Evolutionary conservation across 176 grass and related monocot genomes (phyloP), one percentile per base, ranked within the genome.

Genomic region (Panicum miliaceum): DNA sequence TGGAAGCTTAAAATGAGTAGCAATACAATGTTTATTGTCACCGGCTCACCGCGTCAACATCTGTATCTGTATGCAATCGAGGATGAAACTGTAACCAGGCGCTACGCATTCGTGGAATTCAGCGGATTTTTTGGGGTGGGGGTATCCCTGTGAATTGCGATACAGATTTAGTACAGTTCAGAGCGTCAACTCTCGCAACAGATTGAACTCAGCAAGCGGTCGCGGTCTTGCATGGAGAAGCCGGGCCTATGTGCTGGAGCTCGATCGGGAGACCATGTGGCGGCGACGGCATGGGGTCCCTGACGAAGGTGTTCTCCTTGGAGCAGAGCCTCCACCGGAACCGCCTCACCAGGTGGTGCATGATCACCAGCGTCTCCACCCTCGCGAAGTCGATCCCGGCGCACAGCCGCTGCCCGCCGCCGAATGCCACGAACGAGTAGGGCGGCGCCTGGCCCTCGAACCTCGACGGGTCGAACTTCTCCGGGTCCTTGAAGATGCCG

Each of bases 401-500:
- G 79, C 90, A 89, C 1, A 88, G 47, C 83, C 90, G 70, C 14
- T 61, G 48, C 15, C 90, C 86, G 18, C 61, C 79, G 36, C 90
- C 83, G 46, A 92, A 89, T 56, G 86, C 90, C 29, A 92, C 86
- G 41, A 86, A 92, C 66, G 78, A 75, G 69, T 75, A 83, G 9
- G 89, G 85, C 66, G 81, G 53, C 37, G 69, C 20, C 42, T 34
- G 62, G 34, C 11, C 47, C 68, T 81, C 69, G 41, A 91, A 91
- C 37, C 84, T 50, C 0, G 74, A 60, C 14, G 81, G 80, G 64
- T 91, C 76, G 69, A 91, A 91, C 54, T 26, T 85, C 3, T 23
- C 43, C 4, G 85, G 85, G 13, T 87, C 81, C 0, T 19, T 43
- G 68, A 91, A 87, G 70, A 87, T 76, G 56, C 22, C 3, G 15